These are phyloP conservation scores for Pseudogymnoascus sp. DNA, from an alignment of 2,329 filamentous ascomycete species.

Conservation along the genomic window DNA sequence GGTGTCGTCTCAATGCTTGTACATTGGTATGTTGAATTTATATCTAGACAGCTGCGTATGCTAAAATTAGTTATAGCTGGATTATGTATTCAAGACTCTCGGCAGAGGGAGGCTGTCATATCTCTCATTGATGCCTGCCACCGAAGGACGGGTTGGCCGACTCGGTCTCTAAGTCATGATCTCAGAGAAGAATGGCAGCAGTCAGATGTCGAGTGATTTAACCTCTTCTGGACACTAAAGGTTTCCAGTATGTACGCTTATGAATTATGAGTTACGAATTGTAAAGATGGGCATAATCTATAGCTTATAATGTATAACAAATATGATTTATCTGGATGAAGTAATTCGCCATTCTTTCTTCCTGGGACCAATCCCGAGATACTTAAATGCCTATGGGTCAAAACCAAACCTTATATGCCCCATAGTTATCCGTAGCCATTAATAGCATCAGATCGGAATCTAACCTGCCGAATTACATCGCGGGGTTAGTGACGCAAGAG, in stretches of 20 bases:
- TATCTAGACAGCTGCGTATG: not conserved
- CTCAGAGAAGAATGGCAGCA: slow-evolving; percentile 27
- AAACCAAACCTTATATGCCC: not conserved
- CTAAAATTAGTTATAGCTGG: slow-evolving; percentile 28
- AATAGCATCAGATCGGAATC: not conserved
- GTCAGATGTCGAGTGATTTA: slow-evolving; percentile 1
- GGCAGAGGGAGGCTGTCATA: slow-evolving; percentile 32
- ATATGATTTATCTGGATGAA: not conserved
- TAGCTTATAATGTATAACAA: not conserved
- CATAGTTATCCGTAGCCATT: not conserved
- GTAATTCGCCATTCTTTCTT: not conserved
- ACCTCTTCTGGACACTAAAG: not conserved
- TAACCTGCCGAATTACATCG: not conserved
- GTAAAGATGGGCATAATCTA: not conserved
- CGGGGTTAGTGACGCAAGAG: not conserved
- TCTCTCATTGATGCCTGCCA: slow-evolving; percentile 34
- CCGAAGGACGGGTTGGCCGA: slow-evolving; percentile 36
- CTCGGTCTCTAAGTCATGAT: slow-evolving; percentile 27
- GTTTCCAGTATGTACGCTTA: not conserved
- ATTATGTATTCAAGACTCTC: slow-evolving; percentile 34
- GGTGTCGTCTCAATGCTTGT: slow-evolving; percentile 39
- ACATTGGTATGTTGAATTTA: slow-evolving; percentile 23
- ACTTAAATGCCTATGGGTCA: not conserved
- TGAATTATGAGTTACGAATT: not conserved
- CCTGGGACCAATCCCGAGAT: not conserved